Evolutionary conservation across 176 grass and related monocot species (phyloP), one percentile per base, ranked within the genome.

Genomic region (Leersia perrieri): DNA sequence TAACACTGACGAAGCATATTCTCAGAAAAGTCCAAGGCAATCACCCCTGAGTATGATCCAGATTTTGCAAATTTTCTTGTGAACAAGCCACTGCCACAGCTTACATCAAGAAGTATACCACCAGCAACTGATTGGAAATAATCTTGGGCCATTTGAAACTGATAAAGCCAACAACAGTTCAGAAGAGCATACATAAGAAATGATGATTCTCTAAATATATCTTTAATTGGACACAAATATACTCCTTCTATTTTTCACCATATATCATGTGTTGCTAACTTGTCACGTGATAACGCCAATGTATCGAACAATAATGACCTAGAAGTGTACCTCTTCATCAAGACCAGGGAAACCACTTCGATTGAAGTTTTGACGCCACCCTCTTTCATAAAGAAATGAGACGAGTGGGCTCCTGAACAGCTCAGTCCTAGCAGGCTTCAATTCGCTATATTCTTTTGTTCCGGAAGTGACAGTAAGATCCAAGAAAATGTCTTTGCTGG

Each of bases 1-100:
- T 98, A 92, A 74, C 88, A 98, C 32, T 98, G 95, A 11, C 88
- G 88, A 76, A 98, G 92, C 95, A 98, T 98, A 86, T 98, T 98
- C 88, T 98, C 92, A 23, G 95, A 98, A 66, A 98, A 98, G 74
- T 98, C 95, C 74, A 98, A 63, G 80, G 88, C 95, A 36, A 98
- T 85, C 63, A 98, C 95, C 41, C 84, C 61, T 72, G 95, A 94
- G 84, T 94, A 98, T 80, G 88, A 68, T 41, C 86, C 89, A 87
- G 92, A 92, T 75, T 89, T 94, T 72, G 90, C 92, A 84, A 98
- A 98, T 63, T 89, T 90, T 41, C 95, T 94, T 49, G 95, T 89
- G 77, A 98, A 98, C 84, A 98, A 87, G 13, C 95, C 95, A 66
- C 95, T 98, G 12, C 95, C 95, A 0, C 95, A 98, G 74, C 95